Conservation (phyloP, 306 rosid genomes). For the Leucaena leucocephala region DNA sequence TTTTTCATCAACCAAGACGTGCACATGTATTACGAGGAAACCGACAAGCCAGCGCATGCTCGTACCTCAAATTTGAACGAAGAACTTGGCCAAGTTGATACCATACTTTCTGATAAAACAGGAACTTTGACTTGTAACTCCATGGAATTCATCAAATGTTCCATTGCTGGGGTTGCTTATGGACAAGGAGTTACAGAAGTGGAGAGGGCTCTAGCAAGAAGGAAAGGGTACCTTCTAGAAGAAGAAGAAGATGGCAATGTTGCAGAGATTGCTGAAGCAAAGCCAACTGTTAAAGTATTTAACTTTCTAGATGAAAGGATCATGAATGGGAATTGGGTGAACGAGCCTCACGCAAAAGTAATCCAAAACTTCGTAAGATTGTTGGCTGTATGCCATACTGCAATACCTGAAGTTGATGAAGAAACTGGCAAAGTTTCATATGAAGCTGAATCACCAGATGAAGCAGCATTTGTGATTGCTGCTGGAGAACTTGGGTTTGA, state of each 20-base stretch:
- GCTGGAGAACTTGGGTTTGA: slow-evolving; percentile 95
- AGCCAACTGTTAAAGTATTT: slow-evolving; percentile 72
- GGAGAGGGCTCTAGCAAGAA: slow-evolving; percentile 80
- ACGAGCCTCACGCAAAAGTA: slow-evolving; percentile 64
- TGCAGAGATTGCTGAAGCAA: slow-evolving; percentile 46
- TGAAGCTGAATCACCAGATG: slow-evolving; percentile 99
- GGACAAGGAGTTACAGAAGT: slow-evolving; percentile 92
- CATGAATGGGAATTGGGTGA: slow-evolving; percentile 77
- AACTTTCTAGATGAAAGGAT: slow-evolving; percentile 89
- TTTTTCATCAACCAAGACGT: slow-evolving; percentile 84
- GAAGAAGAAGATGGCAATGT: slow-evolving; percentile 36
- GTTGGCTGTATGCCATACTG: slow-evolving; percentile 91
- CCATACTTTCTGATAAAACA: slow-evolving; percentile 94
- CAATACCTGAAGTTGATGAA: slow-evolving; percentile 90
- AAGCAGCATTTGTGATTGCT: slow-evolving; percentile 97
- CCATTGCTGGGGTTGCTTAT: slow-evolving; percentile 83
- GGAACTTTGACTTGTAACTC: slow-evolving; percentile 98
- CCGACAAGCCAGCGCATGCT: slow-evolving; percentile 88
- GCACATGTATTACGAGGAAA: slow-evolving; percentile 84
- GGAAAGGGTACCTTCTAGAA: slow-evolving; percentile 49
- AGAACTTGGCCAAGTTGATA: slow-evolving; percentile 98
- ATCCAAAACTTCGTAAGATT: slow-evolving; percentile 70
- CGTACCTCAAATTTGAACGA: slow-evolving; percentile 97
- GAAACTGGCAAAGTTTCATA: slow-evolving; percentile 72
- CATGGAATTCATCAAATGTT: slow-evolving; percentile 97